Conservation (phyloP, 1,139 yeast species). For the Maudiozyma humilis region DNA sequence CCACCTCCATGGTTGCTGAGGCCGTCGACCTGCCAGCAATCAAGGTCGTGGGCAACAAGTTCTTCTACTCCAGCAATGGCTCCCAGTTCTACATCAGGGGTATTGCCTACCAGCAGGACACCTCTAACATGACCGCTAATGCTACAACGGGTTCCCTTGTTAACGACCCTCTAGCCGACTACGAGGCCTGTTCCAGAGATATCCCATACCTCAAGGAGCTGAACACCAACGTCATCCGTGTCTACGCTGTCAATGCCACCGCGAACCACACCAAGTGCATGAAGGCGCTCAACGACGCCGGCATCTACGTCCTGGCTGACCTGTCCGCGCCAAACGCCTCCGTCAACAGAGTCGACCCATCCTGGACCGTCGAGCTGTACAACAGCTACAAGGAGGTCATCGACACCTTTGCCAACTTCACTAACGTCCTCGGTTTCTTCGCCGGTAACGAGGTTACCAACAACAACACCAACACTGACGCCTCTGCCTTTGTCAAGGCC, state of each 20-base stretch:
- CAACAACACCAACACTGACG: slow-evolving; percentile 59
- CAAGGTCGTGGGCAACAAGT: slow-evolving; percentile 66
- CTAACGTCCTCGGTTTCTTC: slow-evolving; percentile 77
- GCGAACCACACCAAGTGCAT: slow-evolving; percentile 83
- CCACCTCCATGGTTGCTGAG: slow-evolving; percentile 11
- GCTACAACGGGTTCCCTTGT: slow-evolving; percentile 59
- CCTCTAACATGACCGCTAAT: slow-evolving; percentile 58
- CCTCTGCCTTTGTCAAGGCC: slow-evolving; percentile 85
- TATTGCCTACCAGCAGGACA: slow-evolving; percentile 79
- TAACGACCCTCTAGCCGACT: slow-evolving; percentile 54
- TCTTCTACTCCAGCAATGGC: slow-evolving; percentile 42
- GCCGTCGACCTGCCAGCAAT: slow-evolving; percentile 49
- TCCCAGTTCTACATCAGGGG: slow-evolving; percentile 54
- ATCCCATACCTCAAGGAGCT: slow-evolving; percentile 47
- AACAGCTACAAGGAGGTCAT: slow-evolving; percentile 48
- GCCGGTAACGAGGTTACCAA: slow-evolving; percentile 91
- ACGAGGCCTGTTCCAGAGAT: slow-evolving; percentile 50
- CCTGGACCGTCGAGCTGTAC: slow-evolving; percentile 45
- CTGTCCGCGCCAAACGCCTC: slow-evolving; percentile 64
- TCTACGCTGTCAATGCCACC: slow-evolving; percentile 79
- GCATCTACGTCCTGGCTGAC: slow-evolving; percentile 79
- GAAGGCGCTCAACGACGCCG: slow-evolving; percentile 83
- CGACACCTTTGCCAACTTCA: slow-evolving; percentile 59
- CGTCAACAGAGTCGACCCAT: slow-evolving; percentile 51
- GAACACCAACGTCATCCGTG: slow-evolving; percentile 56